Percentiles rank a stretch among this genome's conserved stretches.
phyloP scores from a whole-genome alignment of 805 yeast genomes.

The Sungouiella blattae region DNA sequence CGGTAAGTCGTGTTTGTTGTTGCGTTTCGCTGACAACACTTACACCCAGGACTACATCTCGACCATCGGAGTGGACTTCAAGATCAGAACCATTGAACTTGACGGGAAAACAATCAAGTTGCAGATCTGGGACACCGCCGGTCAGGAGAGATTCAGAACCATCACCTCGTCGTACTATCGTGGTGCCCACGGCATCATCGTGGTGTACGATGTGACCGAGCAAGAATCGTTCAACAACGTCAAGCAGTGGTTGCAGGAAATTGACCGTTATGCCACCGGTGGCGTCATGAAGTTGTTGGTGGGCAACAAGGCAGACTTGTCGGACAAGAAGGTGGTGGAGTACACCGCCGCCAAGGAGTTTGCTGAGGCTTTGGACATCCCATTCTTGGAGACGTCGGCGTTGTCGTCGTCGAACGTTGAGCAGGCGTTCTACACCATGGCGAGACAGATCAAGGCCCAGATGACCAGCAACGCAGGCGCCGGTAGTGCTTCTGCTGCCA shows the following conservation, averaged over 20 bases:
- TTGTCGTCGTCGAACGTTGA: slow-evolving; percentile 94
- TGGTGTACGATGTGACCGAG: slow-evolving; percentile 97
- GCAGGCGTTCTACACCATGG: slow-evolving; percentile 98
- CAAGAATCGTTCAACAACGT: slow-evolving; percentile 95
- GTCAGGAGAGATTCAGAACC: slow-evolving; percentile 97
- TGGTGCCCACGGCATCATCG: slow-evolving; percentile 98
- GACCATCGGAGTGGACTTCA: slow-evolving; percentile 96
- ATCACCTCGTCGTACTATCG: slow-evolving; percentile 96
- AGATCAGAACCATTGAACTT: slow-evolving; percentile 82
- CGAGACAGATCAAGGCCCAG: slow-evolving; percentile 94
- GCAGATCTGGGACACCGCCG: slow-evolving; percentile 99
- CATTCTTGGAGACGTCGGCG: slow-evolving; percentile 95
- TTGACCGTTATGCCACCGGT: slow-evolving; percentile 96
- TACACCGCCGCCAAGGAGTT: slow-evolving; percentile 95
- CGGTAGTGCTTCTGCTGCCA: slow-evolving; percentile 22
- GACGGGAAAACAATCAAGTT: slow-evolving; percentile 97
- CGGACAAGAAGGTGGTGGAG: slow-evolving; percentile 92
- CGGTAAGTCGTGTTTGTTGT: slow-evolving; percentile 91
- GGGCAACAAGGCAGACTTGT: slow-evolving; percentile 93
- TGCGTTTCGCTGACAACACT: slow-evolving; percentile 96
- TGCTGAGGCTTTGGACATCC: slow-evolving; percentile 92
- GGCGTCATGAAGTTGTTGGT: slow-evolving; percentile 94
- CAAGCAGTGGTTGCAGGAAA: slow-evolving; percentile 97
- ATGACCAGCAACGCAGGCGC: slow-evolving; percentile 66
- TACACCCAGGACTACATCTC: slow-evolving; percentile 96